Conservation (phyloP, 1,284 basidiomycete species). For the Tilletia caries region DNA sequence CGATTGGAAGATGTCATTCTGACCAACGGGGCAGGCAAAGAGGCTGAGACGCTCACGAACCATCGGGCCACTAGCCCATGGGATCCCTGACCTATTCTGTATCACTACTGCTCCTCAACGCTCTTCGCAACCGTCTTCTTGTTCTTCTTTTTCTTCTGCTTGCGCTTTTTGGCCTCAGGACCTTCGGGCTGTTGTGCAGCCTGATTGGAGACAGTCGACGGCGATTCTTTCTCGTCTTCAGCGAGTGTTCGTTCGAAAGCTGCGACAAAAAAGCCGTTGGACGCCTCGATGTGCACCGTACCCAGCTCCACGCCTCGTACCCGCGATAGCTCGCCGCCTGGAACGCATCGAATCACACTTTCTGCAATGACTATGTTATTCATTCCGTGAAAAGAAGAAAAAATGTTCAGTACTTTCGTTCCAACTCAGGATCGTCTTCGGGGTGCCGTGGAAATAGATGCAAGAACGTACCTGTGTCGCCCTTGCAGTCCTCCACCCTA, state of each 20-base stretch:
- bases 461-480: conserved; percentile 1
- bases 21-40: conserved; percentile 61
- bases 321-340: conserved; percentile 23
- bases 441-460: too few relatives aligned
- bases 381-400: too few relatives aligned
- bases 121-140: not conserved
- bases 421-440: too few relatives aligned
- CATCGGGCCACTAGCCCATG: not conserved
- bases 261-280: conserved; percentile 48
- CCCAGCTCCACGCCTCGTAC: conserved; percentile 12
- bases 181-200: not conserved
- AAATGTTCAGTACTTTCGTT: too few relatives aligned
- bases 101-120: not conserved
- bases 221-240: not conserved
- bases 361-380: conserved; percentile 19
- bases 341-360: conserved; percentile 32
- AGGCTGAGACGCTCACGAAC: conserved; percentile 36
- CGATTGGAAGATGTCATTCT: conserved; percentile 79
- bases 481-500: conserved; percentile 22
- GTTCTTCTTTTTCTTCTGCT: conserved; percentile 5
- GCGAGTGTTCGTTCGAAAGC: conserved; percentile 28
- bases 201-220: too few relatives aligned
- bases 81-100: not conserved
- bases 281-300: conserved; percentile 25
- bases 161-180: not conserved